A percentile compares a stretch with the other conserved stretches of the same genome.
These are phyloP conservation scores for Pythium coloratum DNA, from an alignment of 352 stramenopile genomes.

Conservation along the genomic window DNA sequence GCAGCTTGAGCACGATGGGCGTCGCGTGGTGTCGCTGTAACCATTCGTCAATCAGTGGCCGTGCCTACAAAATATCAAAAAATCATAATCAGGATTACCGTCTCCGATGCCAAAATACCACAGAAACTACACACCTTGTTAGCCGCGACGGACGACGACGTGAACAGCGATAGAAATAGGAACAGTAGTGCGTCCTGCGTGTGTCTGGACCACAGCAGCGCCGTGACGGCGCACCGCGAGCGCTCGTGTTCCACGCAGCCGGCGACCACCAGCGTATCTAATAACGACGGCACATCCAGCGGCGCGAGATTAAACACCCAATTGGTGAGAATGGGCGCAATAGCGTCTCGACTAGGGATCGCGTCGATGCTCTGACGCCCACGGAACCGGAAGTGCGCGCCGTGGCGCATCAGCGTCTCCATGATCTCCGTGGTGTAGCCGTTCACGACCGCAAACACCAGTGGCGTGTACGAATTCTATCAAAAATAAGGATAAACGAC, in stretches of 20 bases:
- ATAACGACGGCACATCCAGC: conserved; percentile 13
- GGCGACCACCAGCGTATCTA: conserved; percentile 13
- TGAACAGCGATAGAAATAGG: conserved; percentile 22
- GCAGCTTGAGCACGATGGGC: conserved; percentile 14
- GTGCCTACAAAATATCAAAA: conserved; percentile 2
- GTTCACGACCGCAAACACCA: conserved; percentile 20
- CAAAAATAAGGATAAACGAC: background rate
- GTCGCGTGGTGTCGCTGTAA: conserved; percentile 7
- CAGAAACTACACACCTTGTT: background rate
- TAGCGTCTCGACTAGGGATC: conserved; percentile 4
- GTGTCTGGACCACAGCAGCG: conserved; percentile 27
- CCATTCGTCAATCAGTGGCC: conserved; percentile 6
- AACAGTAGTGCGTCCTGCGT: conserved; percentile 28
- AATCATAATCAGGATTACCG: background rate
- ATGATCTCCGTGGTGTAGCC: conserved; percentile 17
- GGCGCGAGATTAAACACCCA: conserved; percentile 20
- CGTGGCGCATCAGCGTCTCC: conserved; percentile 23
- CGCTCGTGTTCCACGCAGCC: conserved; percentile 23
- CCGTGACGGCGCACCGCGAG: conserved; percentile 13
- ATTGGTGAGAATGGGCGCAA: conserved; percentile 16
- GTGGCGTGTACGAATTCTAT: conserved; percentile 19
- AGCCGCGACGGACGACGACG: background rate
- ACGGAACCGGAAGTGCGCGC: conserved; percentile 20
- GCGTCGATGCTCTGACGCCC: conserved; percentile 2
- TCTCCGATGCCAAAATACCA: background rate